Evolutionary conservation across 192 early-diverging fungal species (phyloP), one percentile per base, ranked within the genome.

Genomic region (Coemansia sp.): DNA sequence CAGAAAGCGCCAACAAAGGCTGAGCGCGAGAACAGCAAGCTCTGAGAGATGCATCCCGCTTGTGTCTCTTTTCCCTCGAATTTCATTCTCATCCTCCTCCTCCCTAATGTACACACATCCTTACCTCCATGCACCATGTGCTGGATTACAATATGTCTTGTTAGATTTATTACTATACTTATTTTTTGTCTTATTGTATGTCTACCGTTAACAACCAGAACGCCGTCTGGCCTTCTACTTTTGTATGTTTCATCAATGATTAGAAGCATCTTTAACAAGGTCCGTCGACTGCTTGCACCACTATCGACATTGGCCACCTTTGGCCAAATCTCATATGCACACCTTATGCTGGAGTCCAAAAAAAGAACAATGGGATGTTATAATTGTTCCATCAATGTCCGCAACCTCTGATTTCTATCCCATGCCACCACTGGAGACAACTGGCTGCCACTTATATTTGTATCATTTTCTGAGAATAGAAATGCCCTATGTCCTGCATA

Each of bases 1-100:
- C 69, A 25, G 65, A 63, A 17, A 40, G 44, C 44, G 19, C 41
- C 50, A 56, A 57, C 44, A 40, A 37, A 13, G 32, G 10, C 19
- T 20, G 64, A 22, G 13, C 48, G 42, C 40, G 22, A 50, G 11
- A 32, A 32, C 14, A 1, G 53, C 14, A 67, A 67, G 55, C 41
- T 40, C 17, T 67, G 50, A 67, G 41, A 7, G 25, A 38, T 7
- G 19, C 12, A 1, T 56, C 12, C 32, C 10, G 46, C 46, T 48
- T 48, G 46, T n/a, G 1, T 48, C n/a, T 48, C 2, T n/a, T 32
- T 32, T 32, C 32, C 32, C 32, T 32, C 32, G 32, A 32, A 32
- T 38, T 56, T 56, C 55, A 7, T 25, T 38, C 32, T 53, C 17
- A 7, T 25, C 32, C 32, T 53, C 17, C 11, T 10, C n/a, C n/a